phyloP scores from a whole-genome alignment of 2,329 filamentous ascomycete genomes.

The Microsporum audouinii region DNA sequence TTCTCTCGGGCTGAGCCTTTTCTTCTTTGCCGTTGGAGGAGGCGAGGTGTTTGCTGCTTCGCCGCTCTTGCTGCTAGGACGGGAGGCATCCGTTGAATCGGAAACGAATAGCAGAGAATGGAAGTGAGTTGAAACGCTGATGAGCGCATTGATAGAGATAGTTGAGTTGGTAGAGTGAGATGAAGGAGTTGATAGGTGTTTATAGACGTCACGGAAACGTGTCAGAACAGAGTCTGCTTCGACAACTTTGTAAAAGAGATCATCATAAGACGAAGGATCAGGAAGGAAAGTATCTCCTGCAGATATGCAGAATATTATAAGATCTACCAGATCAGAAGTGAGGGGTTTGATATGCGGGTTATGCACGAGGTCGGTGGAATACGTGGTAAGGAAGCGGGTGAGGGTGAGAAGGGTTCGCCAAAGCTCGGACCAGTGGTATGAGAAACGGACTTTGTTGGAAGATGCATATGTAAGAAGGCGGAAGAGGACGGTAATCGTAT shows the following conservation, averaged over 20 bases:
- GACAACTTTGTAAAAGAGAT: slow-evolving; percentile 96
- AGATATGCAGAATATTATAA: slow-evolving; percentile 73
- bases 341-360: slow-evolving; percentile 60
- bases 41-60: slow-evolving; percentile 16
- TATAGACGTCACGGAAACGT: slow-evolving; percentile 72
- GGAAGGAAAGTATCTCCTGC: slow-evolving; percentile 85
- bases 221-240: slow-evolving; percentile 73
- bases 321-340: slow-evolving; percentile 65
- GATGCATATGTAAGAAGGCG: slow-evolving; percentile 76
- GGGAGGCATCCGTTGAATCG: slow-evolving; percentile 41
- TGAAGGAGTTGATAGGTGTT: slow-evolving; percentile 25
- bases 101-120: slow-evolving; percentile 56
- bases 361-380: slow-evolving; percentile 62
- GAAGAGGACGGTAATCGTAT: slow-evolving; percentile 69
- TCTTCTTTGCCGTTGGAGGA: slow-evolving; percentile 34
- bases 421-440: slow-evolving; percentile 90
- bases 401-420: slow-evolving; percentile 83
- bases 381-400: slow-evolving; percentile 80
- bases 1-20: slow-evolving; percentile 67
- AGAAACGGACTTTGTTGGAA: slow-evolving; percentile 65
- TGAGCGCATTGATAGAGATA: slow-evolving; percentile 62
- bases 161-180: slow-evolving; percentile 15
- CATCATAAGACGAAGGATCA: slow-evolving; percentile 77
- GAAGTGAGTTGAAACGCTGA: slow-evolving; percentile 72
- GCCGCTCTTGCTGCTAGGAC: slow-evolving; percentile 17